Conservation (phyloP, 2,329 filamentous ascomycete genomes). For the Tolypocladium nubicola region DNA sequence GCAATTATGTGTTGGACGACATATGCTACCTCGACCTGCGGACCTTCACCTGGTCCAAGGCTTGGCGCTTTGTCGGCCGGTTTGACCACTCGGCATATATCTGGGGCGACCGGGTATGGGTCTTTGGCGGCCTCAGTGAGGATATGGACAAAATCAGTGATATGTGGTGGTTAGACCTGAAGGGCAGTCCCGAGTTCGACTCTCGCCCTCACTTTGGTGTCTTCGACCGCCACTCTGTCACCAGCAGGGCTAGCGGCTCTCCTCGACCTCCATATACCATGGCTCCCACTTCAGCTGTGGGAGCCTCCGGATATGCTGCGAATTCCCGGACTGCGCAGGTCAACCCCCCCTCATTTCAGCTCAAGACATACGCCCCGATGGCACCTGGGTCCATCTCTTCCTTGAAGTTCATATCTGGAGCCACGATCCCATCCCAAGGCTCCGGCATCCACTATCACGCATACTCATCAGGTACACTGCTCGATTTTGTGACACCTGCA, state of each 20-base stretch:
- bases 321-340: constrained; percentile 59
- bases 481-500: constrained; percentile 90
- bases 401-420: constrained; percentile 72
- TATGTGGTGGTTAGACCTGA: constrained; percentile 94
- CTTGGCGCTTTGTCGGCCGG: constrained; percentile 88
- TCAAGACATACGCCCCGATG: constrained; percentile 67
- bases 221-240: constrained; percentile 34
- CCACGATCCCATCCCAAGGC: constrained; percentile 77
- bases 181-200: constrained; percentile 78
- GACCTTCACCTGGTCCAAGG: constrained; percentile 93
- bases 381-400: constrained; percentile 85
- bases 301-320: constrained; percentile 54
- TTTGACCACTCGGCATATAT: constrained; percentile 96
- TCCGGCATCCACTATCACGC: constrained; percentile 92
- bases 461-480: constrained; percentile 82
- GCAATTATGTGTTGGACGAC: constrained; percentile 87
- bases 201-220: constrained; percentile 49
- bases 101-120: constrained; percentile 86
- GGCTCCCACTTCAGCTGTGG: constrained; percentile 38
- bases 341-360: constrained; percentile 53
- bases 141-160: constrained; percentile 97
- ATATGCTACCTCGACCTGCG: constrained; percentile 95
- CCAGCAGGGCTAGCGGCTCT: constrained; percentile 33
- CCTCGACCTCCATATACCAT: constrained; percentile 42
- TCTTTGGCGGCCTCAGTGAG: constrained; percentile 87